Conservation (phyloP, 345 rosid genomes). For the Murraya koenigii region DNA sequence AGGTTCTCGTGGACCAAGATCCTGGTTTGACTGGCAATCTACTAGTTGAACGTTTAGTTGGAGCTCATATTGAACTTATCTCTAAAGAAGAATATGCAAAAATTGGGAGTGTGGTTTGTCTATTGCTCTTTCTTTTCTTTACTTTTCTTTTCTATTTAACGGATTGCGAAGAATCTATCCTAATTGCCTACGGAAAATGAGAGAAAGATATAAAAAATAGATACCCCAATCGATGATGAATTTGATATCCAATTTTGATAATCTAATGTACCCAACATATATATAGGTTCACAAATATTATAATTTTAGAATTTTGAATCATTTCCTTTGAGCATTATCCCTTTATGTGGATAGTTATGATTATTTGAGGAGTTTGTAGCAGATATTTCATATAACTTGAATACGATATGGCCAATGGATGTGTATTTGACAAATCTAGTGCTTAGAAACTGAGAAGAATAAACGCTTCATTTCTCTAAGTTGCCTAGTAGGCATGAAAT, state of each 20-base stretch:
- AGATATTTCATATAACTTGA: neutral
- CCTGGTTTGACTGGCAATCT: constrained; percentile 92
- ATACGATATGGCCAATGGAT: neutral
- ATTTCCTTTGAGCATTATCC: neutral
- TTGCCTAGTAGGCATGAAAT: neutral
- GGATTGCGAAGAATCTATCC: neutral
- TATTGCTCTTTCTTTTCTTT: constrained; percentile 11
- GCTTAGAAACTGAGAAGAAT: neutral
- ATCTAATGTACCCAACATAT: neutral
- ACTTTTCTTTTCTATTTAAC: neutral
- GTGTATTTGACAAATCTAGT: neutral
- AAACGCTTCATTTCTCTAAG: neutral
- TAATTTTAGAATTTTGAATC: neutral
- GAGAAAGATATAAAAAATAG: neutral
- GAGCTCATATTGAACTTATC: constrained; percentile 80
- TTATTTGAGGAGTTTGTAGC: neutral
- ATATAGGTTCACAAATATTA: neutral
- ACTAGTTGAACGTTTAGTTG: constrained; percentile 79
- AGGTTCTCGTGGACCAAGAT: constrained; percentile 81
- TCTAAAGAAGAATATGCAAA: constrained; percentile 85
- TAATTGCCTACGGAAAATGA: neutral
- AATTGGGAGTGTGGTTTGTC: constrained; percentile 80
- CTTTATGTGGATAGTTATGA: neutral
- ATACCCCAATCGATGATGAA: neutral
- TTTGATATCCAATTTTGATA: neutral